A percentile compares a stretch with the other conserved stretches of the same genome.
These are phyloP conservation scores for Botryotinia narcissicola DNA, from an alignment of 2,329 filamentous ascomycete genomes.

Conservation along the genomic window DNA sequence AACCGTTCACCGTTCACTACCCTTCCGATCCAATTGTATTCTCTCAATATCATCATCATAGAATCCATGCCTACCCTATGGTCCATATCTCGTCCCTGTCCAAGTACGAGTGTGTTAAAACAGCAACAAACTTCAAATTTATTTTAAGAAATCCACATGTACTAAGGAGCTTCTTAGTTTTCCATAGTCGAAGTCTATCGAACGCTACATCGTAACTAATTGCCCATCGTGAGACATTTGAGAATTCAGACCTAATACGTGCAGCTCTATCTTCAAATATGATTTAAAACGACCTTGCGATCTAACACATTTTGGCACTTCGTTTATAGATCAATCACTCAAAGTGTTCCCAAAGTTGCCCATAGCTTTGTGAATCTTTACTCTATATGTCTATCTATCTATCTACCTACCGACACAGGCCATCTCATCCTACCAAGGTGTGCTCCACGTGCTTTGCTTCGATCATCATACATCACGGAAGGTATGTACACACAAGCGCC, in stretches of 20 bases:
- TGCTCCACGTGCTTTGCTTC: not conserved
- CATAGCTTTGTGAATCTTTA: constrained; percentile 3
- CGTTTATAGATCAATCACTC: not conserved
- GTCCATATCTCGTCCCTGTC: not conserved
- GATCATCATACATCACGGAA: not conserved
- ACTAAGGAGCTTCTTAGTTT: not conserved
- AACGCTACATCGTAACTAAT: not conserved
- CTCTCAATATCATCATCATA: not conserved
- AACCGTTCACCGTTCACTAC: not conserved
- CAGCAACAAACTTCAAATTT: not conserved
- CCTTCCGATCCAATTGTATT: not conserved
- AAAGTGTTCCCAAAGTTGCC: not conserved
- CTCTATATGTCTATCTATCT: not conserved
- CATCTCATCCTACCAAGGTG: not conserved
- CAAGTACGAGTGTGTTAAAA: not conserved
- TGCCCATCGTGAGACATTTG: not conserved
- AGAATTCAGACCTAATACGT: not conserved
- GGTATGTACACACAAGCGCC: not conserved
- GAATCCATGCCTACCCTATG: not conserved
- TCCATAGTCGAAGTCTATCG: constrained; percentile 1
- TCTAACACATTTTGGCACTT: not conserved
- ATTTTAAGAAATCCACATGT: constrained; percentile 5
- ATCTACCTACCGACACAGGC: not conserved
- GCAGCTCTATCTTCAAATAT: not conserved
- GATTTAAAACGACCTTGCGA: not conserved